Conservation (phyloP, 495 filamentous ascomycete genomes). For the Sphaerosporella brunnea region DNA sequence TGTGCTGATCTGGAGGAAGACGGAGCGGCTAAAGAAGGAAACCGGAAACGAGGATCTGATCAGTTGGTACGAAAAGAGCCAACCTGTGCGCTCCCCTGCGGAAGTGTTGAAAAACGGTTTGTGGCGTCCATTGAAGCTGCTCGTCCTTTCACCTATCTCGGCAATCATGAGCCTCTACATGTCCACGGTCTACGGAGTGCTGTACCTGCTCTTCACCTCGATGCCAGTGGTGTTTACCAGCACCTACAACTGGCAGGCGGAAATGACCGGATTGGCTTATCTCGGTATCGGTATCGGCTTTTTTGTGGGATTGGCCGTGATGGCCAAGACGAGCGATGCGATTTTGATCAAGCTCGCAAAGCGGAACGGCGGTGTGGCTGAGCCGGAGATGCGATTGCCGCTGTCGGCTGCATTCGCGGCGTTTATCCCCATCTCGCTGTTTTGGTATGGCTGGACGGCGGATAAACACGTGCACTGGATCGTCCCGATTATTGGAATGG, state of each 20-base stretch:
- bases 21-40: conserved; percentile 24
- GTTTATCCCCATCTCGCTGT: conserved; percentile 33
- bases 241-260: conserved; percentile 34
- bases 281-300: conserved; percentile 35
- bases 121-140: conserved; percentile 35
- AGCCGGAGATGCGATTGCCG: conserved; percentile 37
- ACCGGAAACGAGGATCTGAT: conserved; percentile 15
- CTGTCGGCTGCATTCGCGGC: conserved; percentile 33
- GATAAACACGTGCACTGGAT: conserved; percentile 34
- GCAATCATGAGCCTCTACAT: conserved; percentile 53
- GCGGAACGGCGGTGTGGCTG: conserved; percentile 35
- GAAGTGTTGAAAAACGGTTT: conserved; percentile 29
- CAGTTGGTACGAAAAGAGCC: conserved; percentile 15
- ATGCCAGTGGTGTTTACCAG: conserved; percentile 42
- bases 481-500: conserved; percentile 36
- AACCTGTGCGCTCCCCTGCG: neutral
- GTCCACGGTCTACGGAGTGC: conserved; percentile 54
- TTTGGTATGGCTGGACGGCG: conserved; percentile 35
- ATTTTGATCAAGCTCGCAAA: conserved; percentile 29
- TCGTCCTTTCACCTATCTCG: conserved; percentile 42
- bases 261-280: conserved; percentile 32
- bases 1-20: conserved; percentile 37
- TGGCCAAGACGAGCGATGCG: conserved; percentile 29
- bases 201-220: conserved; percentile 70
- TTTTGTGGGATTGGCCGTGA: conserved; percentile 21